phyloP scores from a whole-genome alignment of 2,329 filamentous ascomycete species.

The Endothia cerciana region DNA sequence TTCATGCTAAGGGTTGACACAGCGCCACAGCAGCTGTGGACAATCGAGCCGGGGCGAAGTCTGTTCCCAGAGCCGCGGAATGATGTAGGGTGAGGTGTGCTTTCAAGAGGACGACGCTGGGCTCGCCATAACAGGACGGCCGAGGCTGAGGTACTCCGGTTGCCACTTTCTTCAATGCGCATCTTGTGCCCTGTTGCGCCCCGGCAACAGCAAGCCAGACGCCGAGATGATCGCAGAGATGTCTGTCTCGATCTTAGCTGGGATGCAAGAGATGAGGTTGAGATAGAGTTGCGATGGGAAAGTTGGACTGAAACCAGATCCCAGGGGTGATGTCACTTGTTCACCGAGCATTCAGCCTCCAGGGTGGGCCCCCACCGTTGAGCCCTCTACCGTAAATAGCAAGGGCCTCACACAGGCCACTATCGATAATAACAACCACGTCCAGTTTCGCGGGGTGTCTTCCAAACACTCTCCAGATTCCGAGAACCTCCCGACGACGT shows the following conservation, averaged over 20 bases:
- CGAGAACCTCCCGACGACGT: not conserved
- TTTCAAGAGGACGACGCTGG: not conserved
- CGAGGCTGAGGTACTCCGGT: too few relatives aligned
- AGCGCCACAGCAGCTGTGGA: not conserved
- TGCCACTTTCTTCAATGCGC: not conserved
- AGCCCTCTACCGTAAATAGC: not conserved
- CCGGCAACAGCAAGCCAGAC: not conserved
- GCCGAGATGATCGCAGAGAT: not conserved
- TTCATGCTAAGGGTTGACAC: not conserved
- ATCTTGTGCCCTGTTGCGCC: not conserved
- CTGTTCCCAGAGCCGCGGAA: not conserved
- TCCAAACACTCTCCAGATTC: not conserved
- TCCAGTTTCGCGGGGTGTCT: not conserved
- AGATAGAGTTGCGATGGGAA: slow-evolving; percentile 15
- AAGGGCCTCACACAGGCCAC: not conserved
- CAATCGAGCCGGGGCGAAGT: not conserved
- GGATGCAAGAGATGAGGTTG: slow-evolving; percentile 13
- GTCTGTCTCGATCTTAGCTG: not conserved
- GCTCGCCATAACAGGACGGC: not conserved
- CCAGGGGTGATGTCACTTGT: slow-evolving; percentile 9
- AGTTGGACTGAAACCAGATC: slow-evolving; percentile 1
- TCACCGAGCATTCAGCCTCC: slow-evolving; percentile 7
- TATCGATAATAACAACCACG: slow-evolving; percentile 11
- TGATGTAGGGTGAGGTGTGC: not conserved
- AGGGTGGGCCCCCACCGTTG: not conserved